phyloP scores from a whole-genome alignment of 495 filamentous ascomycete genomes.

The Pyrenula massariospora region DNA sequence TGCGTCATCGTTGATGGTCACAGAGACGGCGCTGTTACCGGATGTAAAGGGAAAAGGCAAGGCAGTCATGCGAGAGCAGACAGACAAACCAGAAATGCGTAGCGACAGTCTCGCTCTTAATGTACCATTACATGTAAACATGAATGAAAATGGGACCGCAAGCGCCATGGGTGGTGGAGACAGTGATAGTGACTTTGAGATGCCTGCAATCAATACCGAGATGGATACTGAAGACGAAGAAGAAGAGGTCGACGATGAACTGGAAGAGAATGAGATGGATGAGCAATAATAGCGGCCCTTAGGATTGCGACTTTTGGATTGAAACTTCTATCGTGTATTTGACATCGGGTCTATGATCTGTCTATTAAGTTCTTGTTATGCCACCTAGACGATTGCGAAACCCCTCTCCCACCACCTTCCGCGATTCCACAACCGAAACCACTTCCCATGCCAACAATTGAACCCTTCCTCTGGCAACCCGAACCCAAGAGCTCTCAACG shows the following conservation, averaged over 20 bases:
- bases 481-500: slow-evolving; percentile 38
- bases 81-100: not conserved
- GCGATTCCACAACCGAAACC: slow-evolving; percentile 38
- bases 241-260: slow-evolving; percentile 8
- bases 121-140: not conserved
- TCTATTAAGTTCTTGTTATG: slow-evolving; percentile 7
- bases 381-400: slow-evolving; percentile 9
- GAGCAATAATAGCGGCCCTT: not conserved
- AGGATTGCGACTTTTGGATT: not conserved
- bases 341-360: too few relatives aligned
- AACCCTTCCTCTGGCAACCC: slow-evolving; percentile 35
- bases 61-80: not conserved
- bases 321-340: not conserved
- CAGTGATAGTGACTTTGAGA: slow-evolving; percentile 37
- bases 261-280: slow-evolving; percentile 3
- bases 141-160: not conserved
- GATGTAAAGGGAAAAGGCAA: not conserved
- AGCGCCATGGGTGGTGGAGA: slow-evolving; percentile 4
- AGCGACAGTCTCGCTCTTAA: not conserved
- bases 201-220: slow-evolving; percentile 35
- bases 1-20: not conserved
- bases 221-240: slow-evolving; percentile 28
- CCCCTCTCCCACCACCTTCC: slow-evolving; percentile 56
- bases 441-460: slow-evolving; percentile 43
- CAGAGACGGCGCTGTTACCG: not conserved